Base-by-base conservation (phyloP, 2,329 filamentous ascomycete species). In the Colletotrichum sp. region DNA sequence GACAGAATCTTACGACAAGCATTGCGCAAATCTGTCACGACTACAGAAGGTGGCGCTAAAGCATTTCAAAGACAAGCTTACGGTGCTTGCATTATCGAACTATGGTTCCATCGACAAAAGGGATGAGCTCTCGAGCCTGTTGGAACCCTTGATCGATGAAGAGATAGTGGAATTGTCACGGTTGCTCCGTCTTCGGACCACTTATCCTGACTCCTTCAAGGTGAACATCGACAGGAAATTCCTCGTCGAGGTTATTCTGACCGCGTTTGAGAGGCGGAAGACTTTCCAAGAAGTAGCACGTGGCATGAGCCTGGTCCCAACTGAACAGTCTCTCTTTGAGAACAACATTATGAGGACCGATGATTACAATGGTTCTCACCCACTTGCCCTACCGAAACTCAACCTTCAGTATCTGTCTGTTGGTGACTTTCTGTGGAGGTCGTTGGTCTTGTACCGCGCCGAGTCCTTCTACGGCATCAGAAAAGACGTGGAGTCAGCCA, bases 371-470 rank as follows among this genome's bases (percentile, higher is more conserved):
- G 96, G 96, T 30, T 96, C 95, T 28, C 92, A 92, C 64, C 96
- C 97, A 7, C 89, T 99, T 74, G 95, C 97, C 4, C 92, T 99
- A 59, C 97, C 97, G 4, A 99, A 99, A 83, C 86, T 99, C 62
- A 99, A 98, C 80, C 88, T 99, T 32, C 97, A 99, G 82, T 99
- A 99, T 84, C 89, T 99, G 16, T 98, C 96, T 4, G 92, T 98
- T 67, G 96, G 96, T 4, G 97, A 99, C 84, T 99, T 99, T 80
- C 87, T 99, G n/a, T 99, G 96, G 96, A 92, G 98, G 77, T 96
- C 96, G 0, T 94, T 99, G 81, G 90, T 98, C 16, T 88, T 99
- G 10, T 97, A 98, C 83, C 93, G 96, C 55, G 95, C 94, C 75
- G 97, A 99, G 84, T 92, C 96, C 0, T 98, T 99, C 83, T 99